Evolutionary conservation across 2,329 filamentous ascomycete species (phyloP).

Genomic region (Cladosporium phlei): DNA sequence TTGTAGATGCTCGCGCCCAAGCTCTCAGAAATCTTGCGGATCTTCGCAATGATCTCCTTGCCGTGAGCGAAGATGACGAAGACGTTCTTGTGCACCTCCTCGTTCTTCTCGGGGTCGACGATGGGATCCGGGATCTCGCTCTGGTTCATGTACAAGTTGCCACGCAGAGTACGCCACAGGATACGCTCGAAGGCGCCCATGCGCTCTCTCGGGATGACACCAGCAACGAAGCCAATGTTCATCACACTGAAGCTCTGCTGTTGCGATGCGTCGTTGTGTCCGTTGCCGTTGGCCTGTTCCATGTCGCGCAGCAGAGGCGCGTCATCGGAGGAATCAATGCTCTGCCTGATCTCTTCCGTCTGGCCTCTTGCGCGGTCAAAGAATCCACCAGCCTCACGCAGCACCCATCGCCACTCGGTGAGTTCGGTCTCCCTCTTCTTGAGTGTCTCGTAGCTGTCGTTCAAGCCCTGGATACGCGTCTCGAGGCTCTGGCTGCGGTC

Average conservation of each 20-base stretch:
- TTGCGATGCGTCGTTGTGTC: conserved; percentile 22
- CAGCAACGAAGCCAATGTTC: conserved; percentile 98
- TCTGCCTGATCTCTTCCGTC: conserved; percentile 92
- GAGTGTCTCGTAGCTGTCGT: conserved; percentile 96
- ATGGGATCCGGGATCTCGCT: conserved; percentile 94
- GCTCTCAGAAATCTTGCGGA: conserved; percentile 97
- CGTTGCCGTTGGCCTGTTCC: conserved; percentile 62
- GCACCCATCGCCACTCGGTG: conserved; percentile 96
- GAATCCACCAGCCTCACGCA: conserved; percentile 93
- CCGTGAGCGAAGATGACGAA: conserved; percentile 99
- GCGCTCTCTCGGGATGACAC: conserved; percentile 87
- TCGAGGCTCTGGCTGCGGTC: conserved; percentile 91
- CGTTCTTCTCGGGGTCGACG: conserved; percentile 86
- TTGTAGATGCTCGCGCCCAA: conserved; percentile 93
- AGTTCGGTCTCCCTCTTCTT: conserved; percentile 97
- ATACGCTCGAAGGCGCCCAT: conserved; percentile 96
- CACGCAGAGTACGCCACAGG: conserved; percentile 91
- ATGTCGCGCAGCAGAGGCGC: conserved; percentile 89
- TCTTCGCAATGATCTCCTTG: conserved; percentile 97
- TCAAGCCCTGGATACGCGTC: conserved; percentile 82
- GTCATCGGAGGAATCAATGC: conserved; percentile 79
- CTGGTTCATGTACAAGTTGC: conserved; percentile 99
- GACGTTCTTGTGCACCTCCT: conserved; percentile 91
- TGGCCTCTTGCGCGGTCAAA: conserved; percentile 95
- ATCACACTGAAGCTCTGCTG: conserved; percentile 71